phyloP scores from a whole-genome alignment of 345 rosid species.

The Linum trigynum region DNA sequence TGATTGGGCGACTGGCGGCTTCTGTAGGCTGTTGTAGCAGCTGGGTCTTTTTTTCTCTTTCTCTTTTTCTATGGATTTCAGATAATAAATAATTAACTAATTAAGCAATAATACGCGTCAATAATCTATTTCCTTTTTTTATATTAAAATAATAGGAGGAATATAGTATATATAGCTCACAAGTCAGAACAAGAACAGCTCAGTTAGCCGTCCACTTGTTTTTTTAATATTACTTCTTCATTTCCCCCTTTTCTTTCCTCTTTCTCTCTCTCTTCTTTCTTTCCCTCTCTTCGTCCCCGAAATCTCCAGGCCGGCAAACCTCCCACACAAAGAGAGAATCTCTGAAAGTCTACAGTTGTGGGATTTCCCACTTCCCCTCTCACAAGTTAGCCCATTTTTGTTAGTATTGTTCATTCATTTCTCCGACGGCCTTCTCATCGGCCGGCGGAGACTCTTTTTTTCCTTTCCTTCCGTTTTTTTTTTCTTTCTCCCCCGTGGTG shows the following conservation, averaged over 20 bases:
- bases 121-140: not conserved
- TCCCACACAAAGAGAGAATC: constrained; percentile 19
- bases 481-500: too few species aligned
- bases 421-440: too few species aligned
- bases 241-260: constrained; percentile 2
- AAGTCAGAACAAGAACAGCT: constrained; percentile 15
- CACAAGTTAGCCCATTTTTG: too few species aligned
- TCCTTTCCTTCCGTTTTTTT: too few species aligned
- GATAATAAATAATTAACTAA: constrained; percentile 1
- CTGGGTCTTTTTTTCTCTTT: not conserved
- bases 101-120: not conserved
- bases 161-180: constrained; percentile 4
- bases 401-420: too few species aligned
- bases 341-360: too few species aligned
- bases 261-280: not conserved
- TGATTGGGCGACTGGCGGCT: too few species aligned
- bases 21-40: not conserved
- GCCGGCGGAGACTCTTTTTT: too few species aligned
- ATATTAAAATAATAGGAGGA: not conserved
- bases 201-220: constrained; percentile 68
- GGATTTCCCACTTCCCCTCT: too few species aligned
- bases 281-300: constrained; percentile 20
- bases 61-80: not conserved
- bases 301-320: constrained; percentile 29
- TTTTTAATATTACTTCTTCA: constrained; percentile 25